Evolutionary conservation across 2,329 filamentous ascomycete species (phyloP).

Genomic region (Teratosphaeria pseudoeucalypti): DNA sequence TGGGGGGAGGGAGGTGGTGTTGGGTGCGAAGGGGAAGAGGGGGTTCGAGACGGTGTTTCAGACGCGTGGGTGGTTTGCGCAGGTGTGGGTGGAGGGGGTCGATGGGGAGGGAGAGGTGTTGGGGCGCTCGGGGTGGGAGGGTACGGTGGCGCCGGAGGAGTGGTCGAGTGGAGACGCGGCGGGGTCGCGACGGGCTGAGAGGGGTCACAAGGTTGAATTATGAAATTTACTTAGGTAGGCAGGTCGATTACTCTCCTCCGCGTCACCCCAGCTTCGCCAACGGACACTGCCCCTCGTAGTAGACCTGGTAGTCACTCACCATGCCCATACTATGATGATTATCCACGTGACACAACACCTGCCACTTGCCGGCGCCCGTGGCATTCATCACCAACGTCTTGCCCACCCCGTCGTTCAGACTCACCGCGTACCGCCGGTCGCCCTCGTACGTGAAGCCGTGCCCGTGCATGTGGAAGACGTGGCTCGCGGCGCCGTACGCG

Average conservation of each 20-base stretch:
- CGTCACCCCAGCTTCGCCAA: not conserved
- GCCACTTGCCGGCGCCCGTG: conserved; percentile 14
- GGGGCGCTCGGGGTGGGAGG: not conserved
- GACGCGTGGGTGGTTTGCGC: not conserved
- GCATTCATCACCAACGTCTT: conserved; percentile 21
- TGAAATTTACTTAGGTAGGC: not conserved
- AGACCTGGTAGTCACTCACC: conserved; percentile 15
- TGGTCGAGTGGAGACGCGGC: not conserved
- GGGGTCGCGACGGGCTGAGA: not conserved
- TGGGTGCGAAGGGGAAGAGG: not conserved
- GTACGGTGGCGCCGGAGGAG: not conserved
- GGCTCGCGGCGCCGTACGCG: conserved; percentile 14
- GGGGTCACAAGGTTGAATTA: not conserved
- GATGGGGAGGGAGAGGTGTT: not conserved
- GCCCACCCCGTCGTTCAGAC: conserved; percentile 18
- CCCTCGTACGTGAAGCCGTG: conserved; percentile 15
- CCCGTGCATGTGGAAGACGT: conserved; percentile 24
- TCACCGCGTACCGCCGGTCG: conserved; percentile 4
- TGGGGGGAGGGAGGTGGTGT: not conserved
- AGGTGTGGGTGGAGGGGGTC: not conserved
- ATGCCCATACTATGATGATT: conserved; percentile 15
- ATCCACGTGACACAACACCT: conserved; percentile 17
- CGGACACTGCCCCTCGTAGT: conserved; percentile 8
- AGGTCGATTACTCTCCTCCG: not conserved
- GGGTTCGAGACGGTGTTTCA: not conserved